Evolutionary conservation across 176 grass and related monocot species (phyloP), one percentile per base, ranked within the genome.

Genomic region (Rhipidocladum racemiflorum): DNA sequence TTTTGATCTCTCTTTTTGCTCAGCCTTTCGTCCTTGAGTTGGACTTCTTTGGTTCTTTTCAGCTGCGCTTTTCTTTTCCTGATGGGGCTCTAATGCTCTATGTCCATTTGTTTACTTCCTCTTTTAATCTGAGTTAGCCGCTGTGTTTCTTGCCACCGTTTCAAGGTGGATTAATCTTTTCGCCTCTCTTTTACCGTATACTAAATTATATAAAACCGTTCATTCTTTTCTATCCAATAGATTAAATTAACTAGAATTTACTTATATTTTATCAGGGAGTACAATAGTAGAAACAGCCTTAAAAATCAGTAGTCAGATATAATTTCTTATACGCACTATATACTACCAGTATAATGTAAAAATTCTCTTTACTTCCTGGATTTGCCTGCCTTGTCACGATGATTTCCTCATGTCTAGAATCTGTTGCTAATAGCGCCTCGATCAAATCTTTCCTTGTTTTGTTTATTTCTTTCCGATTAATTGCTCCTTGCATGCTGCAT

Each of bases 391-490:
- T 20, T 3, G 21, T 5, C 27, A 56, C 6, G 28, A 46, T 35
- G 8, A 64, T 83, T 76, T 44, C 32, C 16, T 77, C 71, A 46
- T 60, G 25, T 78, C 62, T 78, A 24, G 5, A 3, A 38, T 85
- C 64, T 69, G 28, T 16, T 45, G 13, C 55, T 30, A 42, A 43
- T 80, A 39, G 9, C 21, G 28, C 28, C 21, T 16, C 16, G 50
- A 61, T 56, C 2, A 34, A 44, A 57, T 68, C 18, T 76, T 80
- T 81, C 51, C 13, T 17, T 12, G 7, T 61, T 76, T 34, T 8
- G 42, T 18, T 79, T 39, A 75, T 88, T 20, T 57, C 16, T 57
- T 88, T 50, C 81, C 54, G 39, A 69, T 59, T 35, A 6, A 17
- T 17, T 17, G 42, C 10, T 48, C 75, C 68, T 2, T 46, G 67